Conservation (phyloP, 2,329 filamentous ascomycete species). For the Plenodomus biglobosus region DNA sequence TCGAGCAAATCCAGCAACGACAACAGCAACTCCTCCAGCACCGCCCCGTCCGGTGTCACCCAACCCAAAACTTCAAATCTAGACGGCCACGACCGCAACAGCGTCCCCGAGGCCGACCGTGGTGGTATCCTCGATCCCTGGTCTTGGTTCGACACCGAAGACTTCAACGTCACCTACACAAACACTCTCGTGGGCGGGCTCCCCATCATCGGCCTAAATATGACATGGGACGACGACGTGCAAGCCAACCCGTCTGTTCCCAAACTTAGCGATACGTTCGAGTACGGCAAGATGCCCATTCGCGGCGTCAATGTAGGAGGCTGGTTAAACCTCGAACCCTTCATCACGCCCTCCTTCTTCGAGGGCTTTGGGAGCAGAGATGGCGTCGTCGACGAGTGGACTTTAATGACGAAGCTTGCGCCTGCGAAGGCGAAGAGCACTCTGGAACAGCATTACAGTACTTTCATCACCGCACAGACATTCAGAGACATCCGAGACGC, state of each 20-base stretch:
- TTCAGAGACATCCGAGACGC: slow-evolving; percentile 83
- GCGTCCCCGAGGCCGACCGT: slow-evolving; percentile 60
- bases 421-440: slow-evolving; percentile 61
- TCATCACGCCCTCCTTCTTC: slow-evolving; percentile 93
- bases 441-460: slow-evolving; percentile 89
- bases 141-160: slow-evolving; percentile 83
- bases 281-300: slow-evolving; percentile 76
- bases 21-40: slow-evolving; percentile 21
- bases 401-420: slow-evolving; percentile 71
- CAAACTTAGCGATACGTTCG: slow-evolving; percentile 72
- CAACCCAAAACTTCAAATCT: slow-evolving; percentile 51
- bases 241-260: slow-evolving; percentile 79
- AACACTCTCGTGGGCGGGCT: slow-evolving; percentile 79
- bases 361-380: slow-evolving; percentile 61
- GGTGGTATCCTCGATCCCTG: slow-evolving; percentile 85
- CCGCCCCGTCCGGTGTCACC: slow-evolving; percentile 18
- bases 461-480: slow-evolving; percentile 80
- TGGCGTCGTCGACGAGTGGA: slow-evolving; percentile 85
- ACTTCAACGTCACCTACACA: slow-evolving; percentile 95
- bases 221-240: slow-evolving; percentile 80
- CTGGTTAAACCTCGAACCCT: slow-evolving; percentile 92
- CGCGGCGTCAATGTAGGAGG: slow-evolving; percentile 91
- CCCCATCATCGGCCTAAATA: slow-evolving; percentile 86
- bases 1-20: slow-evolving; percentile 47
- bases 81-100: slow-evolving; percentile 46